Conservation (phyloP, 768 basidiomycete genomes). For the Phaeotremella skinneri region DNA sequence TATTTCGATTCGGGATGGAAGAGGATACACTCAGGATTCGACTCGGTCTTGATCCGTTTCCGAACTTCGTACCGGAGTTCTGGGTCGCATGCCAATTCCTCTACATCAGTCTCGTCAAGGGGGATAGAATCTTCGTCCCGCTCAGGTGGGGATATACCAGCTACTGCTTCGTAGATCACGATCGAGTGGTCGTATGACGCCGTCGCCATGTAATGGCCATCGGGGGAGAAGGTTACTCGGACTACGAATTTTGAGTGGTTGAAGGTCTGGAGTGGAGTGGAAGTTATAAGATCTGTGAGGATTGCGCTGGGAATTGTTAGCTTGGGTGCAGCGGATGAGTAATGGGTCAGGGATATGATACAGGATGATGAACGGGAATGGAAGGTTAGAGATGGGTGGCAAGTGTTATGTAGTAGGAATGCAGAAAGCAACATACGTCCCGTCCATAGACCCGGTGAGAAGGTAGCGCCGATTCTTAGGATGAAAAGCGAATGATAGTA, state of each 20-base stretch:
- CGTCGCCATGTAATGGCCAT: constrained; percentile 42
- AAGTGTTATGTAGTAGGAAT: neutral
- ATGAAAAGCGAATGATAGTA: constrained; percentile 42
- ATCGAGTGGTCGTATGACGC: constrained; percentile 46
- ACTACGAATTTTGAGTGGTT: constrained; percentile 44
- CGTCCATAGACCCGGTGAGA: constrained; percentile 49
- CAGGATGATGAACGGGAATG: neutral
- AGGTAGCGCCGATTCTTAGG: constrained; percentile 42
- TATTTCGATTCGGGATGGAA: constrained; percentile 37
- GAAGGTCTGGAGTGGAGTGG: constrained; percentile 42
- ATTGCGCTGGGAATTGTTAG: constrained; percentile 27
- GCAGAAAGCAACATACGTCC: constrained; percentile 38
- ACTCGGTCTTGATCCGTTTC: constrained; percentile 31
- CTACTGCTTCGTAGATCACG: constrained; percentile 33
- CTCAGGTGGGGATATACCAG: constrained; percentile 4
- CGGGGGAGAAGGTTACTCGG: constrained; percentile 38
- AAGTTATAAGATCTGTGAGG: constrained; percentile 47
- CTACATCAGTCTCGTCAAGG: constrained; percentile 42
- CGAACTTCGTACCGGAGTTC: constrained; percentile 33
- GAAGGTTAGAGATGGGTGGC: neutral
- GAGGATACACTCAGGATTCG: constrained; percentile 47
- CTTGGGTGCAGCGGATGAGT: neutral
- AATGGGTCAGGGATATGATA: neutral
- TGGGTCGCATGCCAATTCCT: constrained; percentile 38
- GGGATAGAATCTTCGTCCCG: constrained; percentile 21